A percentile compares a stretch with the other conserved stretches of the same genome.
Evolutionary conservation across 371 early-diverging fungal species (phyloP).

Genomic region (Fennellomyces sp.): DNA sequence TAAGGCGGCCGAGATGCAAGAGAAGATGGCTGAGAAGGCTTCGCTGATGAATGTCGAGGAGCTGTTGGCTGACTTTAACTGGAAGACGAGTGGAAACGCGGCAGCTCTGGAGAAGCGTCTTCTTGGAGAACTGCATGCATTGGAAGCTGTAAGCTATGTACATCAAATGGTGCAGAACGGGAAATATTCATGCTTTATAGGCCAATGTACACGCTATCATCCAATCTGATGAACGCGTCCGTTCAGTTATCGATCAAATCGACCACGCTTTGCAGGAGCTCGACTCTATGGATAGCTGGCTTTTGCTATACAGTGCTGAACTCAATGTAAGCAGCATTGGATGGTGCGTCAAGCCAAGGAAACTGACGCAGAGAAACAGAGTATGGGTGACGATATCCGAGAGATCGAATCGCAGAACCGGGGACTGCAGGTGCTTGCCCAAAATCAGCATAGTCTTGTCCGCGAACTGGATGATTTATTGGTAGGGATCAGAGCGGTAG

Average conservation of each 20-base stretch:
- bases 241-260: constrained; percentile 77
- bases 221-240: constrained; percentile 87
- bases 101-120: constrained; percentile 70
- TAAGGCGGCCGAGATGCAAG: constrained; percentile 41
- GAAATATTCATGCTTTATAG: constrained; percentile 30
- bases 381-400: constrained; percentile 94
- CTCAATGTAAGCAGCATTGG: constrained; percentile 84
- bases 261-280: constrained; percentile 81
- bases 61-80: constrained; percentile 70
- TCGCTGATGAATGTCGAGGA: constrained; percentile 67
- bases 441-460: constrained; percentile 85
- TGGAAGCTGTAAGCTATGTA: constrained; percentile 67
- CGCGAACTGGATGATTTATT: constrained; percentile 80
- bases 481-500: constrained; percentile 37
- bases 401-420: constrained; percentile 93
- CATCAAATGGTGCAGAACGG: background rate
- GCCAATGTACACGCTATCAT: constrained; percentile 93
- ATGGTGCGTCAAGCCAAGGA: background rate
- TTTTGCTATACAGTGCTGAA: constrained; percentile 83
- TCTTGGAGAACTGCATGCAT: constrained; percentile 66
- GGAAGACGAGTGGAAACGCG: constrained; percentile 79
- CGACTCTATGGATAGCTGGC: constrained; percentile 85
- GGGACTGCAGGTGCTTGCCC: constrained; percentile 84
- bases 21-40: constrained; percentile 50
- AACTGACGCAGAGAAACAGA: constrained; percentile 55